Conservation (phyloP, 2,329 filamentous ascomycete genomes). For the Proliferodiscus dingleyae region DNA sequence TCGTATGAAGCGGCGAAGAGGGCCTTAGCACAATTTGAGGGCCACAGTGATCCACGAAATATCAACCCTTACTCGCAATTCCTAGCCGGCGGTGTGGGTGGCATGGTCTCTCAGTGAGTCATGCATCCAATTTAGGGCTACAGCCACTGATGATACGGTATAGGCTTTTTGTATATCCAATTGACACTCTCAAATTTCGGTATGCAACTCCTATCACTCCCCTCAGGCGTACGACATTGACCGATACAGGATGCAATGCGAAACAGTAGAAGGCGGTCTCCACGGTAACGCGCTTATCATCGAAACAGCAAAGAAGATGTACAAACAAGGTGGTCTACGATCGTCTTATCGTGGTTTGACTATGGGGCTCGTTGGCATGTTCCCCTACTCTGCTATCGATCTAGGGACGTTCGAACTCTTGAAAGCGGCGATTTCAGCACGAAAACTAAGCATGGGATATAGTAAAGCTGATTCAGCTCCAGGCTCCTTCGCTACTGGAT, state of each 20-base stretch:
- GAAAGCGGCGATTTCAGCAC: slow-evolving; percentile 67
- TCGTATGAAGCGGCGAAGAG: slow-evolving; percentile 95
- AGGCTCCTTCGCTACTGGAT: slow-evolving; percentile 77
- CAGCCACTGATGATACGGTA: slow-evolving; percentile 9
- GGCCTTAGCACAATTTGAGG: slow-evolving; percentile 78
- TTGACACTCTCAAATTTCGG: slow-evolving; percentile 54
- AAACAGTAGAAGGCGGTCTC: slow-evolving; percentile 80
- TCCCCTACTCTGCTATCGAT: slow-evolving; percentile 95
- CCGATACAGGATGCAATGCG: slow-evolving; percentile 68
- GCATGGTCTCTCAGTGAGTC: slow-evolving; percentile 84
- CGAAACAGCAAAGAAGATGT: slow-evolving; percentile 84
- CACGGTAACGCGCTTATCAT: slow-evolving; percentile 78
- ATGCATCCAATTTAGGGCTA: not conserved
- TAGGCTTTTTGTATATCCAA: slow-evolving; percentile 77
- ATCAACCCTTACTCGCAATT: slow-evolving; percentile 87
- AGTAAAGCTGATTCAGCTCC: slow-evolving; percentile 79
- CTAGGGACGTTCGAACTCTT: slow-evolving; percentile 92
- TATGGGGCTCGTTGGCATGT: slow-evolving; percentile 93
- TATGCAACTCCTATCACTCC: slow-evolving; percentile 10
- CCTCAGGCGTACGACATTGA: slow-evolving; percentile 10
- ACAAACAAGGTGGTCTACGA: slow-evolving; percentile 64
- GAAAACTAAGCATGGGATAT: slow-evolving; percentile 66
- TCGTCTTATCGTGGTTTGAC: slow-evolving; percentile 88
- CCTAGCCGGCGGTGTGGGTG: slow-evolving; percentile 81
- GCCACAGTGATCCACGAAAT: slow-evolving; percentile 72